Evolutionary conservation across 108 stramenopile genomes (phyloP).

Genomic region (Mediolabrus comicus): DNA sequence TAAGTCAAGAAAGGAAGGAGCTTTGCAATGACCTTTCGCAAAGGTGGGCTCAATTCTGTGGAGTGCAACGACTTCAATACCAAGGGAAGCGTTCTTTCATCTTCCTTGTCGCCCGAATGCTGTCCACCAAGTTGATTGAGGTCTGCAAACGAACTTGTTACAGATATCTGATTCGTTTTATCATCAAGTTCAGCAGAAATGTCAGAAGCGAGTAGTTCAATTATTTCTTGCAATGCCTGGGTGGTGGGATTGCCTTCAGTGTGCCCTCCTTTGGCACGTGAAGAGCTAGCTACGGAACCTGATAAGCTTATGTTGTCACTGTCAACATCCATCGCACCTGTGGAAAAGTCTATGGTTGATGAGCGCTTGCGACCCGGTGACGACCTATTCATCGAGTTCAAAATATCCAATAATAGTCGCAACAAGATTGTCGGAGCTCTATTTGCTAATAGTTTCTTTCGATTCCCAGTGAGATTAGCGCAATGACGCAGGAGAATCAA

Average conservation of each 20-base stretch:
- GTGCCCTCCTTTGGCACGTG: not conserved
- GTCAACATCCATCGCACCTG: slow-evolving; percentile 23
- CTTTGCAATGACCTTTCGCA: slow-evolving; percentile 83
- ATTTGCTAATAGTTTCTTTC: slow-evolving; percentile 67
- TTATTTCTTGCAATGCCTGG: slow-evolving; percentile 69
- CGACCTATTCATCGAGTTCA: slow-evolving; percentile 71
- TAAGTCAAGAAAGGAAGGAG: slow-evolving; percentile 85
- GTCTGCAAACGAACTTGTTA: slow-evolving; percentile 27
- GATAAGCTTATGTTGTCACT: not conserved
- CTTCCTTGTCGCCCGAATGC: slow-evolving; percentile 40
- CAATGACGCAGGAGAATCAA: slow-evolving; percentile 62
- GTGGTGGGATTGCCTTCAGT: slow-evolving; percentile 56
- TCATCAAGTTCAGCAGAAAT: slow-evolving; percentile 50
- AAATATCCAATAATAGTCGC: slow-evolving; percentile 71
- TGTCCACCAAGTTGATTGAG: slow-evolving; percentile 1
- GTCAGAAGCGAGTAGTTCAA: slow-evolving; percentile 77
- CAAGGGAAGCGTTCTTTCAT: slow-evolving; percentile 64
- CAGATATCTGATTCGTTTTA: slow-evolving; percentile 17
- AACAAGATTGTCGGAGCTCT: slow-evolving; percentile 80
- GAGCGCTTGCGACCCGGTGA: slow-evolving; percentile 20
- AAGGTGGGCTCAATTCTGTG: slow-evolving; percentile 61
- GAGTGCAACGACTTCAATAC: slow-evolving; percentile 70
- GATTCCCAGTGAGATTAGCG: slow-evolving; percentile 62
- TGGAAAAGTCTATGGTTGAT: slow-evolving; percentile 1
- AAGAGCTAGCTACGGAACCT: slow-evolving; percentile 36